Conservation (phyloP, 1,139 yeast genomes). For the Blastobotrys illinoisensis region DNA sequence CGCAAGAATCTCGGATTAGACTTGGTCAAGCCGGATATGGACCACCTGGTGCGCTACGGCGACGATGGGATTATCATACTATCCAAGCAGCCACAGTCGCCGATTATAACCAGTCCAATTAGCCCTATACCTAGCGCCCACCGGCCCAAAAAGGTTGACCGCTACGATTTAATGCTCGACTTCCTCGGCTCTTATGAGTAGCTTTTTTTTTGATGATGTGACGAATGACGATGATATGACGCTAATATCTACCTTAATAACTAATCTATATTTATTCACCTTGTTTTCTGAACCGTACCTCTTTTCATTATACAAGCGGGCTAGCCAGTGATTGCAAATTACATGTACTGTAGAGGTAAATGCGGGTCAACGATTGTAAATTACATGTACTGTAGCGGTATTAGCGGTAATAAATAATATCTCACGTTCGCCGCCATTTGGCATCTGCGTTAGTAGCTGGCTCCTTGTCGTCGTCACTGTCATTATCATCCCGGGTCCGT, state of each 20-base stretch:
- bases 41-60: background rate
- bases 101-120: background rate
- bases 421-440: constrained; percentile 19
- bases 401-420: too few relatives aligned
- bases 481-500: constrained; percentile 13
- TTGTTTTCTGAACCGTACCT: too few relatives aligned
- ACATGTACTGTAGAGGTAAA: too few relatives aligned
- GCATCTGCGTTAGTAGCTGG: constrained; percentile 2
- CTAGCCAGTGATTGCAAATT: too few relatives aligned
- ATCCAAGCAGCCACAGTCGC: background rate
- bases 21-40: background rate
- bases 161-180: background rate
- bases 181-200: background rate
- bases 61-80: background rate
- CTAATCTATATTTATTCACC: too few relatives aligned
- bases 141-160: background rate
- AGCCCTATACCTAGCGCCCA: background rate
- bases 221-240: background rate
- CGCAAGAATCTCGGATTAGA: background rate
- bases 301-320: too few relatives aligned
- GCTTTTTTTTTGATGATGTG: background rate
- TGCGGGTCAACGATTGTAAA: too few relatives aligned
- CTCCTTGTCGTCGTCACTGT: constrained; percentile 5
- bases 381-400: too few relatives aligned
- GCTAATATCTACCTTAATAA: too few relatives aligned